These are phyloP conservation scores for Earliella scabrosa DNA, from an alignment of 1,284 basidiomycete species.

Conservation along the genomic window DNA sequence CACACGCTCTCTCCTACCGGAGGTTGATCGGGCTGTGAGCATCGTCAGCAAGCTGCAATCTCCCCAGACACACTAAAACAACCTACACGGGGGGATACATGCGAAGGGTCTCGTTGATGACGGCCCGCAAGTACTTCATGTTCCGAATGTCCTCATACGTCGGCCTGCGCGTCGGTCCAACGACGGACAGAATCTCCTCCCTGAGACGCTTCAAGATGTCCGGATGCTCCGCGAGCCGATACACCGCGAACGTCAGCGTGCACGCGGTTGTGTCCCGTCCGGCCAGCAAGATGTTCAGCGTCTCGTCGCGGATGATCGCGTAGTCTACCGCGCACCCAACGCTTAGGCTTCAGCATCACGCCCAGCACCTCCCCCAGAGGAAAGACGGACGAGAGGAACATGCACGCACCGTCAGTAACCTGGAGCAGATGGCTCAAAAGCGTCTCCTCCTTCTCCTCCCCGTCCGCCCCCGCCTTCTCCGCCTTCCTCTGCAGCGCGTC, in stretches of 20 bases:
- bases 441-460: slow-evolving; percentile 42
- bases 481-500: slow-evolving; percentile 46
- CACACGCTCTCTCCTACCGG: slow-evolving; percentile 35
- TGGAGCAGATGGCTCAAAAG: slow-evolving; percentile 56
- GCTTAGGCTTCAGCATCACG: neutral
- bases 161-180: slow-evolving; percentile 37
- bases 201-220: slow-evolving; percentile 39
- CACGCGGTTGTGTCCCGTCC: slow-evolving; percentile 44
- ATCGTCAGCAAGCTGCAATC: too few relatives aligned
- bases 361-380: too few relatives aligned
- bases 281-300: slow-evolving; percentile 40
- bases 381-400: too few relatives aligned
- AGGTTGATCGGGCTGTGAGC: slow-evolving; percentile 59
- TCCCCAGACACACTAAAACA: too few relatives aligned
- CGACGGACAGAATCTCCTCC: slow-evolving; percentile 40
- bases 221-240: slow-evolving; percentile 43
- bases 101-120: slow-evolving; percentile 58
- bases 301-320: slow-evolving; percentile 39
- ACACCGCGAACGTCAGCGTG: slow-evolving; percentile 41
- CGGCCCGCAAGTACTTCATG: slow-evolving; percentile 47
- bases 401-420: slow-evolving; percentile 47
- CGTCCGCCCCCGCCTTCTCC: slow-evolving; percentile 7
- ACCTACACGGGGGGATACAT: slow-evolving; percentile 64
- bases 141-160: slow-evolving; percentile 42
- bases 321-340: slow-evolving; percentile 22